Percentiles rank a stretch among this genome's conserved stretches.
Conservation (phyloP, 768 basidiomycete genomes). For the Pholiota microspora region DNA sequence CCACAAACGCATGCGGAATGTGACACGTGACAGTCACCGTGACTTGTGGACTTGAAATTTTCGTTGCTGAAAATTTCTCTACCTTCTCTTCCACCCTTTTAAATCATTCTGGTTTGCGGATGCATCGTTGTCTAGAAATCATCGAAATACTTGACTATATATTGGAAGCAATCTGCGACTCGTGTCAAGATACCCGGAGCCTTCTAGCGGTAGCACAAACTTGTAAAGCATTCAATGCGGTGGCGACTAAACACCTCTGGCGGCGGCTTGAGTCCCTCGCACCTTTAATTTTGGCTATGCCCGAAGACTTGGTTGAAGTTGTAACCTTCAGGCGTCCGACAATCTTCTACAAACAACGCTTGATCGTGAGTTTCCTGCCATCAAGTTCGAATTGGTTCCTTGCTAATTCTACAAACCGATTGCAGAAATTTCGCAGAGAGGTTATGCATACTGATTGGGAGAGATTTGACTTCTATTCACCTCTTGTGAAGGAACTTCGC, state of each 20-base stretch:
- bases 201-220: background rate
- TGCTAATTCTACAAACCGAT: background rate
- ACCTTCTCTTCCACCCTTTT: no score
- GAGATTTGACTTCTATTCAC: background rate
- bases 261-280: background rate
- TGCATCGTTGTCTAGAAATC: conserved; percentile 9
- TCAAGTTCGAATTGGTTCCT: no score
- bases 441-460: background rate
- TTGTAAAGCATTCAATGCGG: background rate
- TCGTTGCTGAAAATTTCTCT: no score
- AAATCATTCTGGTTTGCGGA: no score
- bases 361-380: no score
- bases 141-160: conserved; percentile 7
- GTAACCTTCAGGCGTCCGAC: background rate
- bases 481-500: no score
- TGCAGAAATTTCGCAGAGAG: background rate
- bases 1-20: no score
- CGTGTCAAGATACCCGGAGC: background rate
- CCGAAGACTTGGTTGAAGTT: background rate
- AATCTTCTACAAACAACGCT: no score
- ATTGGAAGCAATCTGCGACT: background rate
- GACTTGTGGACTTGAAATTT: no score
- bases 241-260: background rate
- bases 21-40: no score
- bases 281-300: background rate